Percentiles rank a stretch among this genome's conserved stretches.
These are phyloP conservation scores for Scutellaria baicalensis DNA, from an alignment of 257 asterid genomes.

Conservation along the genomic window DNA sequence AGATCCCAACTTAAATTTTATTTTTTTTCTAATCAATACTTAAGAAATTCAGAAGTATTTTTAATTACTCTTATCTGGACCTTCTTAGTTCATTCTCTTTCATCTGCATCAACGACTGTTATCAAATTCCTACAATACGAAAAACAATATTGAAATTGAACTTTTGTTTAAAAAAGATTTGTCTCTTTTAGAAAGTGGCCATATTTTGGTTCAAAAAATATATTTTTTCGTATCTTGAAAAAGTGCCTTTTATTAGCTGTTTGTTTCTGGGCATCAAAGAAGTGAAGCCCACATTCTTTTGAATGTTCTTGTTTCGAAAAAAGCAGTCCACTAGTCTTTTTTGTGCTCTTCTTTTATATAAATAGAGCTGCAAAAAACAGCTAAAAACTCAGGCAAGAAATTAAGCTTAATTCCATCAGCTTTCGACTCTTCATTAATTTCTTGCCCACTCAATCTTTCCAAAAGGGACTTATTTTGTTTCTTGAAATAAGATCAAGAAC, in stretches of 20 bases:
- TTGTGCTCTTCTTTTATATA: not conserved
- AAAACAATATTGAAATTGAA: too few species aligned
- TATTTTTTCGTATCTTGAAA: slow-evolving; percentile 15
- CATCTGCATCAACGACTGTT: too few species aligned
- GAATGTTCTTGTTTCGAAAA: slow-evolving; percentile 22
- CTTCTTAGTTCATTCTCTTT: too few species aligned
- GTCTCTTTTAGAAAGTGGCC: too few species aligned
- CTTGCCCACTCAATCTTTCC: not conserved
- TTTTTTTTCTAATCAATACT: too few species aligned
- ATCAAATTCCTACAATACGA: too few species aligned
- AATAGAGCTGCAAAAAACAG: slow-evolving; percentile 14
- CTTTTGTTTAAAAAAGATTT: too few species aligned
- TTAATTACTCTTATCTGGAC: too few species aligned
- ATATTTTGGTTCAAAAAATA: not conserved
- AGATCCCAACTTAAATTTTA: too few species aligned
- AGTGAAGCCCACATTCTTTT: slow-evolving; percentile 8
- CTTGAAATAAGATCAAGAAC: too few species aligned
- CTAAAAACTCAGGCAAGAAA: not conserved
- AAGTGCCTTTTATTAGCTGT: slow-evolving; percentile 13
- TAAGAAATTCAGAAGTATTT: too few species aligned
- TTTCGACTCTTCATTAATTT: not conserved
- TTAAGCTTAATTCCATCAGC: not conserved
- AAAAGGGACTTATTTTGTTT: too few species aligned
- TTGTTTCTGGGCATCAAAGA: slow-evolving; percentile 12
- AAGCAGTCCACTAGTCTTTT: slow-evolving; percentile 10